These are phyloP conservation scores for Geoglossum glabrum DNA, from an alignment of 495 filamentous ascomycete genomes.

Conservation along the genomic window DNA sequence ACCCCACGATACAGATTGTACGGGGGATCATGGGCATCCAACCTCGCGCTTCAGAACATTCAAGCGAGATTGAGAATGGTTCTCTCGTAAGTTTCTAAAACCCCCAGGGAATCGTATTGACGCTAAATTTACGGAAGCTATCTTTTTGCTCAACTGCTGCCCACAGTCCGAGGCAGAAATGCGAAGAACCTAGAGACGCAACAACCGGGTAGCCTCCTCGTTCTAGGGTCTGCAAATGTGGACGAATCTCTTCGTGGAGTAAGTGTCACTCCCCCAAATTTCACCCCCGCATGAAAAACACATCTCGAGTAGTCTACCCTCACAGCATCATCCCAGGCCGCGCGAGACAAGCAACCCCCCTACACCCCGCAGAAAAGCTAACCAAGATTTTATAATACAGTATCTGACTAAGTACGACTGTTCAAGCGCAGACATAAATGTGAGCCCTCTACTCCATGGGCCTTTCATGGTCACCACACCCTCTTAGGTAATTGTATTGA, in stretches of 20 bases:
- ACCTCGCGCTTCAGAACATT: conserved; percentile 59
- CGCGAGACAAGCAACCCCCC: not conserved
- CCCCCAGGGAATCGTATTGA: too few species aligned
- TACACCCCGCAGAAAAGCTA: conserved; percentile 16
- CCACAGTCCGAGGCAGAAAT: conserved; percentile 29
- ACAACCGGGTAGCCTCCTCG: conserved; percentile 31
- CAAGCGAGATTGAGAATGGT: conserved; percentile 74
- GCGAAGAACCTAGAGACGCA: not conserved
- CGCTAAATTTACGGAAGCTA: conserved; percentile 21
- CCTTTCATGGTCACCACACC: too few species aligned
- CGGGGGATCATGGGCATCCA: conserved; percentile 39
- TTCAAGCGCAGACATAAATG: conserved; percentile 37
- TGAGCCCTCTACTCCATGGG: too few species aligned
- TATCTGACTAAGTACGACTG: conserved; percentile 61
- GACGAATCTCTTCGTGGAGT: conserved; percentile 22
- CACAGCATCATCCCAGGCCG: not conserved
- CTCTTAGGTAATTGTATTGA: too few species aligned
- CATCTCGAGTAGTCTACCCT: too few species aligned
- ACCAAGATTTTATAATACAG: conserved; percentile 21
- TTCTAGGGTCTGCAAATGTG: conserved; percentile 42
- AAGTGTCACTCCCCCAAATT: not conserved
- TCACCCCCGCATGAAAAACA: not conserved
- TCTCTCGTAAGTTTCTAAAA: conserved; percentile 19
- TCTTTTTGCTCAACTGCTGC: conserved; percentile 46
- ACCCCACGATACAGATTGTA: conserved; percentile 47